Percentiles rank a stretch among this genome's conserved stretches.
Evolutionary conservation across 169 alveolate species (phyloP).

Genomic region (Plasmodium fragile): DNA sequence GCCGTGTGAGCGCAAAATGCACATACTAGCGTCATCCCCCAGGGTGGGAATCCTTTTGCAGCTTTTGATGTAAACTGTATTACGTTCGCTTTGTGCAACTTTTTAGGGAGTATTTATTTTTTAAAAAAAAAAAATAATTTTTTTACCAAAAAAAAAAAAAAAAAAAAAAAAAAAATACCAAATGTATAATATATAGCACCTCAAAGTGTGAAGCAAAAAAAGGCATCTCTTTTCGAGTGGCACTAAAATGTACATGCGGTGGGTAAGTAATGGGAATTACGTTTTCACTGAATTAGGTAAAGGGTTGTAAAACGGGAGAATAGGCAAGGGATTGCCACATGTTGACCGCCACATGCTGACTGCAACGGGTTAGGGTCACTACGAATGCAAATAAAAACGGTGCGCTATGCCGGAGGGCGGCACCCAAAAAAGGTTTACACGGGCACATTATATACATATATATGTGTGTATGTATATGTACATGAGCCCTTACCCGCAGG

Average conservation of each 20-base stretch:
- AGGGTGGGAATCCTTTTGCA: neutral
- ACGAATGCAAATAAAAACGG: neutral
- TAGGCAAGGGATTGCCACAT: neutral
- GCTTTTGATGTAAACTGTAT: neutral
- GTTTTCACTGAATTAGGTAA: neutral
- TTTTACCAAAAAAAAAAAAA: neutral
- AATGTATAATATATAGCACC: neutral
- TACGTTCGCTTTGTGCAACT: neutral
- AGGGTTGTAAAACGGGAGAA: neutral
- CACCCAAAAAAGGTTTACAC: neutral
- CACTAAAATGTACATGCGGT: neutral
- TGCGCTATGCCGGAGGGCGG: too few species aligned
- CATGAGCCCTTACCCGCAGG: too few species aligned
- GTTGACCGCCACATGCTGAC: neutral
- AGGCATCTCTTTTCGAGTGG: neutral
- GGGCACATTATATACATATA: neutral
- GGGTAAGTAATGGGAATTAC: neutral
- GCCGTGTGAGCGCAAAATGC: neutral
- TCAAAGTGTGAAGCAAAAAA: neutral
- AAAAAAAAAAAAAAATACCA: conserved; percentile 3
- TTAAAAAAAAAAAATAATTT: neutral
- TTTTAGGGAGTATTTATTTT: neutral
- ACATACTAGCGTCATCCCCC: neutral
- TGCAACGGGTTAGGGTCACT: neutral
- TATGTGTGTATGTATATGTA: neutral